Evolutionary conservation across 106 monocot genomes (phyloP).

Genomic region (Allium sativum): DNA sequence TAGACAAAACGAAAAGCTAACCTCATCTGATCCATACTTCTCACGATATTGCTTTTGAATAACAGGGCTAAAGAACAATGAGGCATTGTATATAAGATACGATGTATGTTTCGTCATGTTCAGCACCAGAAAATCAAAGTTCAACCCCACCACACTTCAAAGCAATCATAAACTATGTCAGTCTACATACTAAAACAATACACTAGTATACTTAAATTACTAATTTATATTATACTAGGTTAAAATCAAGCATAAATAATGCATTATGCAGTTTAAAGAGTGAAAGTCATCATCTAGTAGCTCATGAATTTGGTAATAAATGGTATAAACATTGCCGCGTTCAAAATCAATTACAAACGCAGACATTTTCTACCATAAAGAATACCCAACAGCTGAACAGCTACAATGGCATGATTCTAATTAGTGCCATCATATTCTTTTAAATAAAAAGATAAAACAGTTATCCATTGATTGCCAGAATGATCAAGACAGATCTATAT

Average conservation of each 20-base stretch:
- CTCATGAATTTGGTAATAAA: neutral
- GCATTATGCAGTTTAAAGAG: neutral
- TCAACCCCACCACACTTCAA: slow-evolving; percentile 89
- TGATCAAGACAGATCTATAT: no score
- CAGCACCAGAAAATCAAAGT: slow-evolving; percentile 72
- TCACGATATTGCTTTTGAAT: slow-evolving; percentile 63
- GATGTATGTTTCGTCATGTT: slow-evolving; percentile 72
- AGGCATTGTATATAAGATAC: slow-evolving; percentile 64
- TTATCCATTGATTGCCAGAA: no score
- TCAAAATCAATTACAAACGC: no score
- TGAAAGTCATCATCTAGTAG: neutral
- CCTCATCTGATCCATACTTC: slow-evolving; percentile 52
- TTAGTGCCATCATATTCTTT: no score
- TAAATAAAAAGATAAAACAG: no score
- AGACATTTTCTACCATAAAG: no score
- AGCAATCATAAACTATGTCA: slow-evolving; percentile 10
- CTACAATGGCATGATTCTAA: no score
- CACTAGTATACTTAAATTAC: neutral
- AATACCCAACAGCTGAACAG: no score
- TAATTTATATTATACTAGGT: neutral
- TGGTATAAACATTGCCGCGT: no score
- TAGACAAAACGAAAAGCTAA: slow-evolving; percentile 1
- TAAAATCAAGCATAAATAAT: neutral
- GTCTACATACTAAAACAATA: neutral
- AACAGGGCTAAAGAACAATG: slow-evolving; percentile 51